Conservation (phyloP, 352 stramenopile species). For the Globisporangium heterothallicum region DNA sequence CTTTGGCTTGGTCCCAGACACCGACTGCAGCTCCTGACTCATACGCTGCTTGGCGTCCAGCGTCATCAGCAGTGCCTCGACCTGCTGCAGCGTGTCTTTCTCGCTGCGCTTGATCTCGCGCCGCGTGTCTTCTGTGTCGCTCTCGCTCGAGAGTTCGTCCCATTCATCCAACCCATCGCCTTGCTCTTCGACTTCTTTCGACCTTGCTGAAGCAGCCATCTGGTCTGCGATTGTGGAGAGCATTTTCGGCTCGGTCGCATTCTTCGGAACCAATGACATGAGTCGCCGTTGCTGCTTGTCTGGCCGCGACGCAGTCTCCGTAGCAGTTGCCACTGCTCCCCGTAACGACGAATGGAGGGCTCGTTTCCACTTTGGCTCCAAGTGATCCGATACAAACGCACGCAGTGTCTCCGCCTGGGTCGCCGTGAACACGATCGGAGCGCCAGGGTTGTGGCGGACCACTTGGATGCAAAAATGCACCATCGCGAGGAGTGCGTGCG, state of each 20-base stretch:
- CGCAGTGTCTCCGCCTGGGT: slow-evolving; percentile 27
- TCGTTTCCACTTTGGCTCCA: neutral
- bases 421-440: slow-evolving; percentile 17
- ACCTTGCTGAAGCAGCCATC: too few relatives aligned
- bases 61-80: slow-evolving; percentile 33
- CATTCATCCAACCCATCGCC: slow-evolving; percentile 15
- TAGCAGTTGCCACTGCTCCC: too few relatives aligned
- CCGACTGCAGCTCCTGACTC: neutral
- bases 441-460: slow-evolving; percentile 6
- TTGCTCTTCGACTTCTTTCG: neutral
- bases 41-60: slow-evolving; percentile 21
- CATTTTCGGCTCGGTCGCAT: too few relatives aligned
- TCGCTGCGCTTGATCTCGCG: slow-evolving; percentile 38
- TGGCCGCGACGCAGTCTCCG: neutral
- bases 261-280: too few relatives aligned
- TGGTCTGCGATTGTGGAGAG: too few relatives aligned
- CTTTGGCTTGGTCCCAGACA: neutral
- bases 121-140: slow-evolving; percentile 16
- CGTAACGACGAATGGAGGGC: neutral
- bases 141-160: slow-evolving; percentile 16
- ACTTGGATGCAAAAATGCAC: slow-evolving; percentile 11
- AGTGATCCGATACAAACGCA: slow-evolving; percentile 25
- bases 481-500: slow-evolving; percentile 2
- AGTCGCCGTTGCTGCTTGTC: too few relatives aligned
- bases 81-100: slow-evolving; percentile 41